A percentile compares a stretch with the other conserved stretches of the same genome.
Evolutionary conservation across 2,329 filamentous ascomycete genomes (phyloP).

Genomic region (Trichoderma polysporum): DNA sequence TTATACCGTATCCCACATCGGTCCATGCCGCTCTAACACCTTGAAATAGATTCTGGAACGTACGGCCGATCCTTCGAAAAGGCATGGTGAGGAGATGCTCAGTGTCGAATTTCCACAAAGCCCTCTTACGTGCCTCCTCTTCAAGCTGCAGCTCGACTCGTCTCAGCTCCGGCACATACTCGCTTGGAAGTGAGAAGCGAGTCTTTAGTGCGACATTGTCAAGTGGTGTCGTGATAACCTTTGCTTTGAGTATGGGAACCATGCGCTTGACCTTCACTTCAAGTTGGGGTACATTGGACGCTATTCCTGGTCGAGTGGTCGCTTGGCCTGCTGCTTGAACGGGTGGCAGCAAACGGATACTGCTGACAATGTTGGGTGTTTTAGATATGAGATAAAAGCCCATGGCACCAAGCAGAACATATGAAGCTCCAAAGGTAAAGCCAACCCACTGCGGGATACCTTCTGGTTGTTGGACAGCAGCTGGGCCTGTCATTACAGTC

Average conservation of each 20-base stretch:
- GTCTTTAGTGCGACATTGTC: conserved; percentile 38
- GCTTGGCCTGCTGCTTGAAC: conserved; percentile 26
- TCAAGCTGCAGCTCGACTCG: conserved; percentile 34
- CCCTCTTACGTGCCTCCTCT: conserved; percentile 40
- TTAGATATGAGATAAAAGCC: conserved; percentile 60
- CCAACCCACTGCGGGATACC: conserved; percentile 58
- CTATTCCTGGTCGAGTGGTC: conserved; percentile 19
- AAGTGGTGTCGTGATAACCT: conserved; percentile 40
- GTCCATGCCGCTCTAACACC: conserved; percentile 53
- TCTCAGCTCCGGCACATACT: conserved; percentile 39
- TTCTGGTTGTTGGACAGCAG: conserved; percentile 41
- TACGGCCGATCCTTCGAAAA: conserved; percentile 51
- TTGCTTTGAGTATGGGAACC: conserved; percentile 48
- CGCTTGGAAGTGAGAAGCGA: conserved; percentile 40
- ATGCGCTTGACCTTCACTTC: conserved; percentile 53
- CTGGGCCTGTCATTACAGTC: conserved; percentile 37
- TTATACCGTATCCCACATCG: conserved; percentile 55
- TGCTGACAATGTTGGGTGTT: conserved; percentile 56
- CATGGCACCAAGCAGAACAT: conserved; percentile 58
- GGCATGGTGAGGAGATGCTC: conserved; percentile 57
- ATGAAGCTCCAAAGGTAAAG: conserved; percentile 56
- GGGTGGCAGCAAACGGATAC: conserved; percentile 57
- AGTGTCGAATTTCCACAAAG: conserved; percentile 51
- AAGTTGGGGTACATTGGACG: conserved; percentile 41
- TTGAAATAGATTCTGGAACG: conserved; percentile 41